Evolutionary conservation across 352 stramenopile species (phyloP).

Genomic region (Phytophthora pseudosyringae): DNA sequence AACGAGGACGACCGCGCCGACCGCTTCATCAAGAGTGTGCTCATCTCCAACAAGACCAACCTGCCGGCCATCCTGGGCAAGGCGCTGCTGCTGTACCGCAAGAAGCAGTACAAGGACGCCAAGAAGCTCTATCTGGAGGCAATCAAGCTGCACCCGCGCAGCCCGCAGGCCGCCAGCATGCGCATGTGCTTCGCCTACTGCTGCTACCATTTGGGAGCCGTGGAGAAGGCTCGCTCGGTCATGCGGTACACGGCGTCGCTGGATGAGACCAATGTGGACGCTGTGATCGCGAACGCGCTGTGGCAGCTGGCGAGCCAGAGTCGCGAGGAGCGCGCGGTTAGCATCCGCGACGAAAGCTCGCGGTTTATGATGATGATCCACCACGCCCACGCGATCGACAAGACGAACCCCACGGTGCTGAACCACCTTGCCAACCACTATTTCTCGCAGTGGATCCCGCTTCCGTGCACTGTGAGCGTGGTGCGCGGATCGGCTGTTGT

Average conservation of each 20-base stretch:
- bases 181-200: conserved; percentile 97
- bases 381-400: conserved; percentile 91
- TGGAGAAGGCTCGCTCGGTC: conserved; percentile 85
- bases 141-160: conserved; percentile 93
- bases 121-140: conserved; percentile 95
- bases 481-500: conserved; percentile 88
- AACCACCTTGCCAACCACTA: conserved; percentile 99
- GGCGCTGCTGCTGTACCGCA: conserved; percentile 86
- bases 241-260: conserved; percentile 87
- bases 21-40: conserved; percentile 91
- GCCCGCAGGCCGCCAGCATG: conserved; percentile 90
- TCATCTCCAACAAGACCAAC: conserved; percentile 91
- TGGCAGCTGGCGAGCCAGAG: conserved; percentile 89
- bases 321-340: conserved; percentile 74
- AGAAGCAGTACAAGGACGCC: conserved; percentile 90
- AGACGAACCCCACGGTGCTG: conserved; percentile 91
- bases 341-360: conserved; percentile 88
- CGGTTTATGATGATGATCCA: conserved; percentile 92
- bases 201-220: conserved; percentile 94
- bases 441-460: conserved; percentile 96
- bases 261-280: conserved; percentile 94
- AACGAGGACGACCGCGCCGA: conserved; percentile 92
- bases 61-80: conserved; percentile 87
- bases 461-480: conserved; percentile 89
- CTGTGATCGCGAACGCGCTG: conserved; percentile 93